Evolutionary conservation across 495 filamentous ascomycete genomes (phyloP).

Genomic region (Ramalina intermedia): DNA sequence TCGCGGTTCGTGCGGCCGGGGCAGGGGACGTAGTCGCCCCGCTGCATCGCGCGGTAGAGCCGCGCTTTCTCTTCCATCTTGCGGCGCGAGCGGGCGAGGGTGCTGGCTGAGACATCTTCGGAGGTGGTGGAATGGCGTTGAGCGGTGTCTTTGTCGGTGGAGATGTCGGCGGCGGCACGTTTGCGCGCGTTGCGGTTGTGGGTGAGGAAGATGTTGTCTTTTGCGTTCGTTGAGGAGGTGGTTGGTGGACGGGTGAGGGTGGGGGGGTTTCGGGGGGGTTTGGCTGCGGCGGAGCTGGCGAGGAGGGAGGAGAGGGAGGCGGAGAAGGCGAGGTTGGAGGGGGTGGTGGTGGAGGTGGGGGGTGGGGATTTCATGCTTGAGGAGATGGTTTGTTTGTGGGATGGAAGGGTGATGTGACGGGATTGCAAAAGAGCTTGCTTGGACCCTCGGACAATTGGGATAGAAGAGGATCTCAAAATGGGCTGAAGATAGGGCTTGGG

Average conservation of each 20-base stretch:
- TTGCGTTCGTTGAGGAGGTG: slow-evolving; percentile 38
- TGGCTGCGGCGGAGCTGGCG: slow-evolving; percentile 30
- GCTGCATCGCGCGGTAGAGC: slow-evolving; percentile 71
- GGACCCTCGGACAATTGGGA: too few relatives aligned
- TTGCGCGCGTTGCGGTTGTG: slow-evolving; percentile 58
- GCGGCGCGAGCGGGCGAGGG: slow-evolving; percentile 46
- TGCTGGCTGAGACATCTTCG: slow-evolving; percentile 29
- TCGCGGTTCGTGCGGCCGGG: slow-evolving; percentile 17
- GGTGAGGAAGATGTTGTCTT: slow-evolving; percentile 54
- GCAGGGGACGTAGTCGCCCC: slow-evolving; percentile 43
- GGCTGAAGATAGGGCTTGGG: too few relatives aligned
- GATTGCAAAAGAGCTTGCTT: too few relatives aligned
- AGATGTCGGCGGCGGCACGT: slow-evolving; percentile 39
- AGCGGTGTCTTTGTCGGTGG: slow-evolving; percentile 22
- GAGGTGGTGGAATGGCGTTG: slow-evolving; percentile 26
- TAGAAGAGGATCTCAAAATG: too few relatives aligned
- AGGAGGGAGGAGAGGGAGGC: slow-evolving; percentile 63
- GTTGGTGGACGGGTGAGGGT: slow-evolving; percentile 39
- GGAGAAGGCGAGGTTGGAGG: slow-evolving; percentile 59
- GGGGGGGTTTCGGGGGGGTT: slow-evolving; percentile 12
- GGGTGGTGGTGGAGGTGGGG: slow-evolving; percentile 41
- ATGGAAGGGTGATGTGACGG: too few relatives aligned
- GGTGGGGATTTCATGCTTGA: slow-evolving; percentile 40
- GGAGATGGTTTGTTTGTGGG: too few relatives aligned
- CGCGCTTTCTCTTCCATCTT: slow-evolving; percentile 79